Base-by-base conservation (phyloP, 202 grass and related monocot species). In the Zoysia matrella region DNA sequence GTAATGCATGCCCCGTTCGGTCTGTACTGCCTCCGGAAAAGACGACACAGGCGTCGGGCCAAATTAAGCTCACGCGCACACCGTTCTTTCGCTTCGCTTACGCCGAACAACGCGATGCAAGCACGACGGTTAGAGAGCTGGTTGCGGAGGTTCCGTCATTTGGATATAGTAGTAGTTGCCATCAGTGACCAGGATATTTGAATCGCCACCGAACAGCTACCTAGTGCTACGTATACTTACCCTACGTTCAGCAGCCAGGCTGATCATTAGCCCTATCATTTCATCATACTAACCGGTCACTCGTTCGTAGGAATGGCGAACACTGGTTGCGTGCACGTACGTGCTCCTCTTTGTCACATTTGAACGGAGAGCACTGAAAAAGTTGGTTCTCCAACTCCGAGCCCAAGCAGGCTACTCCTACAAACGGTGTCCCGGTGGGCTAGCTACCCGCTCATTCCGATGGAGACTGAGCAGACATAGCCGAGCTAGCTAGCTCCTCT, bases 241-340 rank as follows among this genome's bases (percentile, higher is more conserved):
- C 22, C 22, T 22, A 22, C 22, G 43, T 56, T 49, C 7, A 62
- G 71, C 61, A 75, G 47, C 71, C 71, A 74, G 55, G 48, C 3
- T 45, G 12, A 10, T 61, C 11, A 61, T 22, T 22, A 22, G 22
- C 22, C 22, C 22, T 22, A 22, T 8, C 8, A 2, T 40, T 65
- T 13, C 47, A 43, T 18, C 9, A 45, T 51, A n/a, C 22, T 22
- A 22, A 6, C 15, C 4, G 5, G 69, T 14, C 69, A 15, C 8
- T 8, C 41, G 0, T 4, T 11, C 12, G 36, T 54, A 14, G 70
- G 6, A 52, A 45, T 15, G 47, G 44, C 49, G 15, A 43, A 18
- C 22, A 50, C 14, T 51, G 52, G 15, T 78, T 82, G 72, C 82
- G 87, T 89, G 87, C 72, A 85, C 82, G 82, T 54, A 82, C 80